Evolutionary conservation across 306 rosid species (phyloP).

Genomic region (Leucaena leucocephala): DNA sequence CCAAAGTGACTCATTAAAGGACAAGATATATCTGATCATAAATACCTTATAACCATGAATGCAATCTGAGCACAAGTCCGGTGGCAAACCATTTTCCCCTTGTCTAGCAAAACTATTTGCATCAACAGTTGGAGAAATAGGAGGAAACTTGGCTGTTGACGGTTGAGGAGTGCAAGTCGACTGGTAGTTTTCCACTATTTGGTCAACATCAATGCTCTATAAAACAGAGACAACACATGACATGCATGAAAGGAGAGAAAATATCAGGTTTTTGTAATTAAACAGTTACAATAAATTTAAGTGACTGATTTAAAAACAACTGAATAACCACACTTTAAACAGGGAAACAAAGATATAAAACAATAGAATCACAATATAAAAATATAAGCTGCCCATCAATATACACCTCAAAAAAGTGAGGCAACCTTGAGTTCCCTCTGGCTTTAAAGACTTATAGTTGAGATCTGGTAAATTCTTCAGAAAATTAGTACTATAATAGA

Average conservation of each 20-base stretch:
- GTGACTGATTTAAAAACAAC: constrained; percentile 16
- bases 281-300: constrained; percentile 24
- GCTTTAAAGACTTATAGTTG: constrained; percentile 5
- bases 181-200: constrained; percentile 90
- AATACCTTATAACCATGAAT: constrained; percentile 81
- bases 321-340: constrained; percentile 10
- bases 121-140: constrained; percentile 58
- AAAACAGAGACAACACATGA: constrained; percentile 37
- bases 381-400: constrained; percentile 3
- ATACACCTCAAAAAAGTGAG: constrained; percentile 28
- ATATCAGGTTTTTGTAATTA: constrained; percentile 21
- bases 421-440: constrained; percentile 28
- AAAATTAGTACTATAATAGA: not conserved
- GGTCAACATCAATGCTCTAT: constrained; percentile 92
- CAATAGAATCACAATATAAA: constrained; percentile 9
- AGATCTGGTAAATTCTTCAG: constrained; percentile 11
- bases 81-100: constrained; percentile 59
- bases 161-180: constrained; percentile 84
- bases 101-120: constrained; percentile 47
- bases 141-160: constrained; percentile 69
- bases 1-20: constrained; percentile 27
- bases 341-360: constrained; percentile 22
- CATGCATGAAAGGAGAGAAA: constrained; percentile 37
- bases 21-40: constrained; percentile 20
- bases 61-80: constrained; percentile 74